Evolutionary conservation across 179 eudicot species (phyloP).

Genomic region (Kewa caespitosa): DNA sequence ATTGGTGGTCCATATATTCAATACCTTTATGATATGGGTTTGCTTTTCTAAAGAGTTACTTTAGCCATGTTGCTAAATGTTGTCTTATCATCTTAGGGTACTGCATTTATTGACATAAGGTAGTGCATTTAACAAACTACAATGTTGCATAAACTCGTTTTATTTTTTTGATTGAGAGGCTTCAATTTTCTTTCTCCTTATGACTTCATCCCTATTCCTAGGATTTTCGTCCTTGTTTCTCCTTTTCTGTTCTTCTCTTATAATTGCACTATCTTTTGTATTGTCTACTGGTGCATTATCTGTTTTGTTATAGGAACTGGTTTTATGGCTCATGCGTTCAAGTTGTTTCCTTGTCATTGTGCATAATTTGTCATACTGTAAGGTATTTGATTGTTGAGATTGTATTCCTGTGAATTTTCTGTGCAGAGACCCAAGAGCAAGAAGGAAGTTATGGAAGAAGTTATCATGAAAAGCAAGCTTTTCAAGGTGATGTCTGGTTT

Average conservation of each 20-base stretch:
- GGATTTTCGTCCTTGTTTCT: not conserved
- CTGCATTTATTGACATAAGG: too few relatives aligned
- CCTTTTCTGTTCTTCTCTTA: not conserved
- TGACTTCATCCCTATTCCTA: not conserved
- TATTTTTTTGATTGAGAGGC: not conserved
- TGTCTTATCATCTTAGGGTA: not conserved
- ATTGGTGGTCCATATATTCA: not conserved
- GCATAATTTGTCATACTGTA: not conserved
- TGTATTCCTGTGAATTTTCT: not conserved
- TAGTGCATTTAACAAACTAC: too few relatives aligned
- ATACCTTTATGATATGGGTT: not conserved
- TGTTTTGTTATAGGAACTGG: not conserved
- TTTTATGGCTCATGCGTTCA: not conserved
- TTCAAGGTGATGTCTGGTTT: constrained; percentile 56
- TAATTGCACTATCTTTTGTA: not conserved
- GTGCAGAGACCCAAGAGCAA: constrained; percentile 81
- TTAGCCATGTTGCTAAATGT: not conserved
- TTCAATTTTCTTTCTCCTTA: not conserved
- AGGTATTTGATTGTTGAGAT: not conserved
- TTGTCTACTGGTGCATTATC: not conserved
- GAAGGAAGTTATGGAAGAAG: constrained; percentile 85
- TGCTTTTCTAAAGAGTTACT: not conserved
- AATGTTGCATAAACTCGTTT: not conserved
- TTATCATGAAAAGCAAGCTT: constrained; percentile 81
- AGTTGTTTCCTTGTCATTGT: constrained; percentile 4